Conservation (phyloP, 495 filamentous ascomycete species). For the Trichoderma erinaceum region DNA sequence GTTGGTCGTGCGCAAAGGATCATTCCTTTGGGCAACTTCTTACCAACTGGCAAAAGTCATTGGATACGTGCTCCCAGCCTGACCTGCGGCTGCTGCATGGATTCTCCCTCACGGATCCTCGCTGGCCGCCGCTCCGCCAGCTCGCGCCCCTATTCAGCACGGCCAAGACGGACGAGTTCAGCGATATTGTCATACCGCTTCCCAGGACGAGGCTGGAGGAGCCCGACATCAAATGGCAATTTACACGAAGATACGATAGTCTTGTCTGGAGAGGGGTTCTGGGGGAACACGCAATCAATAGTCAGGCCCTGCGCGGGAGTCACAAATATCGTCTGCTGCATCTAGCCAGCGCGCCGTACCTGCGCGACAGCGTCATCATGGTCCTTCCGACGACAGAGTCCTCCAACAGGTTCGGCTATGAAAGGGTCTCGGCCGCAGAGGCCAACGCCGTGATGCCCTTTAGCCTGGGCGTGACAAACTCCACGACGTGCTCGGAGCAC, state of each 20-base stretch:
- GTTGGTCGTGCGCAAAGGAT: slow-evolving; percentile 53
- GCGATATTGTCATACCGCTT: slow-evolving; percentile 76
- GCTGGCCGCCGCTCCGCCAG: slow-evolving; percentile 54
- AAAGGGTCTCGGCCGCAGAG: slow-evolving; percentile 25
- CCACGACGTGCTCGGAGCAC: slow-evolving; percentile 38
- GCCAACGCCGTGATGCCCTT: slow-evolving; percentile 35
- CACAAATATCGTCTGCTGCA: slow-evolving; percentile 56
- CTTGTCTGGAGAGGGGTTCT: slow-evolving; percentile 59
- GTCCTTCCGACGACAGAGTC: slow-evolving; percentile 28
- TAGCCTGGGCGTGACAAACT: slow-evolving; percentile 43
- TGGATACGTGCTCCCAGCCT: slow-evolving; percentile 71
- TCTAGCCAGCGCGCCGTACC: slow-evolving; percentile 48
- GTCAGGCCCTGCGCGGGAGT: slow-evolving; percentile 35
- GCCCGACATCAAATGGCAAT: slow-evolving; percentile 35
- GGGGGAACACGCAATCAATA: slow-evolving; percentile 27
- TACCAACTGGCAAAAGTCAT: slow-evolving; percentile 55
- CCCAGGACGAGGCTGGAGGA: slow-evolving; percentile 55
- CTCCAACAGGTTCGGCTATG: slow-evolving; percentile 30
- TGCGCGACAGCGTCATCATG: slow-evolving; percentile 31
- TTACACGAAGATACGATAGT: slow-evolving; percentile 46
- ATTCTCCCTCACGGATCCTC: slow-evolving; percentile 58
- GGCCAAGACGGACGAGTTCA: slow-evolving; percentile 57
- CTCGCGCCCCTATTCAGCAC: slow-evolving; percentile 70
- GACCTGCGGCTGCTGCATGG: slow-evolving; percentile 70
- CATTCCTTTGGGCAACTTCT: slow-evolving; percentile 67